Evolutionary conservation across 257 asterid genomes (phyloP), one percentile per base, ranked within the genome.

Genomic region (Penstemon barbatus): DNA sequence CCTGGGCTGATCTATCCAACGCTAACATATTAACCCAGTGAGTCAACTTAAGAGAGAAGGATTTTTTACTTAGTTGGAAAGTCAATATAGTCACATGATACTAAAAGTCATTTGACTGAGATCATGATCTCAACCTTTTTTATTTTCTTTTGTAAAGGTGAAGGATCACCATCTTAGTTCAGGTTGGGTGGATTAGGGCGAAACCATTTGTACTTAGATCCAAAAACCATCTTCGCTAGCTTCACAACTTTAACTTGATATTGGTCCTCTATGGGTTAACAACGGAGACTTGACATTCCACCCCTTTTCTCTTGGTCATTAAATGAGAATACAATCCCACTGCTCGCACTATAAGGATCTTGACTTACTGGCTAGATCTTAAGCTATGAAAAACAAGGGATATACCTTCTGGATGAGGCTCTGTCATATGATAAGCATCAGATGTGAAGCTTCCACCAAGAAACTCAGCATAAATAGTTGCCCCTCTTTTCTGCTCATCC

Each of bases 371-470:
- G 60, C 68, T 69, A 56, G 50, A 61, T 25, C 12, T 19, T 18
- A 70, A 65, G 74, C 52, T 69, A 43, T 39, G 63, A 70, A 67
- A 74, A 49, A 63, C 67, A 65, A 58, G 37, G 52, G 40, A 66
- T 48, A 9, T 84, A 94, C 99, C 99, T 80, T 89, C 80, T 43
- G 99, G 97, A 74, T 94, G 99, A 77, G 99, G 97, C 79, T 91
- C 97, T 52, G 96, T 89, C 96, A 94, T 82, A 84, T 94, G 99
- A 86, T 94, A 91, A 56, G 99, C 99, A 74, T 94, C 99, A 82
- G 84, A 84, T 43, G 97, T 87, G 83, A 91, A 94, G 85, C 99
- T 94, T 82, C 97, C 97, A 76, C 97, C 97, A 69, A 94, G 87
- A 78, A 94, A 94, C 78, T 91, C 97, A 33, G 99, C 97, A 74